A percentile compares a stretch with the other conserved stretches of the same genome.
Evolutionary conservation across 305 asterid species (phyloP).

Genomic region (Fraxinus dipetala): DNA sequence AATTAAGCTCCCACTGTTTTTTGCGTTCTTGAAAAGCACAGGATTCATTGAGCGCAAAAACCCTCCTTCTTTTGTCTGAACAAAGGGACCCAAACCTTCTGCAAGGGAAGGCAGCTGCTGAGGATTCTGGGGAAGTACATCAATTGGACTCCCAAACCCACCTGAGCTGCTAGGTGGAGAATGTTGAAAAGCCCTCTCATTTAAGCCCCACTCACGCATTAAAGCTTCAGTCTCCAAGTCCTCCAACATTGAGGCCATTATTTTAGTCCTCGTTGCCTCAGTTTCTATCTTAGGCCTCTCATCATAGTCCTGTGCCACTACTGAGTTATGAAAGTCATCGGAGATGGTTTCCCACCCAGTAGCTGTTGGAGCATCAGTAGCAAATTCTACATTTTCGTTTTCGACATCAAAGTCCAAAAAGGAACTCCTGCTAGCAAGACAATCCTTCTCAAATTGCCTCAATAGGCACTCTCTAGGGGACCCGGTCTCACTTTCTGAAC

Average conservation of each 20-base stretch:
- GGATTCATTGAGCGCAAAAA: constrained; percentile 91
- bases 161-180: constrained; percentile 53
- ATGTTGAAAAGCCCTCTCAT: constrained; percentile 61
- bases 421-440: constrained; percentile 60
- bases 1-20: constrained; percentile 70
- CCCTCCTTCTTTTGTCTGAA: constrained; percentile 83
- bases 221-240: constrained; percentile 86
- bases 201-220: constrained; percentile 84
- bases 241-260: constrained; percentile 64
- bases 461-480: constrained; percentile 87
- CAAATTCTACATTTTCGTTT: constrained; percentile 31
- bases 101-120: constrained; percentile 67
- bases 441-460: constrained; percentile 85
- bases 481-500: constrained; percentile 90
- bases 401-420: constrained; percentile 57
- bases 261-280: constrained; percentile 39
- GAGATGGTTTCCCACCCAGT: constrained; percentile 50
- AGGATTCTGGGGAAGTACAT: constrained; percentile 51
- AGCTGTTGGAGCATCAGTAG: constrained; percentile 27
- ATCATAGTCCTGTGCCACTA: constrained; percentile 29
- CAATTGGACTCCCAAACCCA: constrained; percentile 71
- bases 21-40: constrained; percentile 57
- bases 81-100: constrained; percentile 81
- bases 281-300: constrained; percentile 41
- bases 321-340: constrained; percentile 32